Percentiles rank a stretch among this genome's conserved stretches.
Evolutionary conservation across 257 asterid species (phyloP).

Genomic region (Solanum etuberosum): DNA sequence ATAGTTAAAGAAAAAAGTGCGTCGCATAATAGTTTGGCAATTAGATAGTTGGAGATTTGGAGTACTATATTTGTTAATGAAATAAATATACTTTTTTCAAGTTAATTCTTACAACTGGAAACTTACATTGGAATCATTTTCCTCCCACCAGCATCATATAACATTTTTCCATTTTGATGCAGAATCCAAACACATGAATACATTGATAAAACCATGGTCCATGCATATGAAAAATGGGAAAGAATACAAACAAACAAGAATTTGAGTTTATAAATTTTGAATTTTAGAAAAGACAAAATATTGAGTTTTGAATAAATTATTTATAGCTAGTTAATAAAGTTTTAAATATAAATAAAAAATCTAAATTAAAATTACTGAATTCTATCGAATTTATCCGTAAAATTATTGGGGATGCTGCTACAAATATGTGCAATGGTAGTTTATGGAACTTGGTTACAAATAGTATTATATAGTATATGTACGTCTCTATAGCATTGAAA

Average conservation of each 20-base stretch:
- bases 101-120: neutral
- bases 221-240: neutral
- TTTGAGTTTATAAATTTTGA: too few relatives aligned
- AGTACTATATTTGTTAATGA: neutral
- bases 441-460: neutral
- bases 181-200: neutral
- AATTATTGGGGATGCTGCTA: neutral
- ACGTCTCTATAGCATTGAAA: neutral
- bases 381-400: neutral
- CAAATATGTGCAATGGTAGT: neutral
- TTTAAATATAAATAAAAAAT: too few relatives aligned
- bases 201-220: neutral
- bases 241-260: neutral
- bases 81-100: neutral
- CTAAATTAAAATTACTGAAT: neutral
- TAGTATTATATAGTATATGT: neutral
- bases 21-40: too few relatives aligned
- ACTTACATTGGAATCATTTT: neutral
- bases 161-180: neutral
- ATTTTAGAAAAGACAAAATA: too few relatives aligned
- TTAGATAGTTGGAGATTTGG: neutral
- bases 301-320: too few relatives aligned
- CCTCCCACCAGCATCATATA: neutral
- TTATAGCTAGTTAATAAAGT: too few relatives aligned
- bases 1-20: too few relatives aligned